Percentiles rank a stretch among this genome's conserved stretches.
Evolutionary conservation across 2,329 filamentous ascomycete genomes (phyloP).

Genomic region (Curvularia sp.): DNA sequence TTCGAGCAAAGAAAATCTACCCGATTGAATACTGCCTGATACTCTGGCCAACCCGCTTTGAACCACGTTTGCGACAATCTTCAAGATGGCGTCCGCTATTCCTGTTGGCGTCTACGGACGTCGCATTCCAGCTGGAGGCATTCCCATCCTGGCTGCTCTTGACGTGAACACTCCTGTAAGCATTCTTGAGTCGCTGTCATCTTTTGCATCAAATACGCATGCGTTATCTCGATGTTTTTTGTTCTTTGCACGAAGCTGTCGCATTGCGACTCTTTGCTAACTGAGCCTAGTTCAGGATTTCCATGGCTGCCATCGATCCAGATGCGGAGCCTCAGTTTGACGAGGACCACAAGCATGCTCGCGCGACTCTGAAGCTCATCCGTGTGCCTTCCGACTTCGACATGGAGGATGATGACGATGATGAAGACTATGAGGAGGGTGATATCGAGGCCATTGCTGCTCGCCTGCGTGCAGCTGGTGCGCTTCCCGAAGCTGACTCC

Average conservation of each 20-base stretch:
- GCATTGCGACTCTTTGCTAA: slow-evolving; percentile 28
- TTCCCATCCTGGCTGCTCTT: slow-evolving; percentile 75
- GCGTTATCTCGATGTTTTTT: not conserved
- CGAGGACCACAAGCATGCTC: slow-evolving; percentile 60
- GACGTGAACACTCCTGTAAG: slow-evolving; percentile 86
- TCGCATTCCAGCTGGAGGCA: slow-evolving; percentile 83
- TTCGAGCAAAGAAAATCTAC: slow-evolving; percentile 13
- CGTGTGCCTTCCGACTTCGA: slow-evolving; percentile 70
- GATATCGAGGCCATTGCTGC: slow-evolving; percentile 52
- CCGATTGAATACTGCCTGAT: not conserved
- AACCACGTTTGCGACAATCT: slow-evolving; percentile 17
- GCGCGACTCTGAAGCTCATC: slow-evolving; percentile 90
- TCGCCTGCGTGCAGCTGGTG: slow-evolving; percentile 44
- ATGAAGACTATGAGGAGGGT: slow-evolving; percentile 56
- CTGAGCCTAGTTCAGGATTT: slow-evolving; percentile 81
- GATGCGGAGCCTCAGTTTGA: slow-evolving; percentile 66
- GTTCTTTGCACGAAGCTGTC: slow-evolving; percentile 1
- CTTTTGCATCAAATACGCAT: not conserved
- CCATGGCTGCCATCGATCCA: slow-evolving; percentile 97
- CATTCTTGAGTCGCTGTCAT: slow-evolving; percentile 31
- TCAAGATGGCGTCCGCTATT: slow-evolving; percentile 47
- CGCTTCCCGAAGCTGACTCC: slow-evolving; percentile 47
- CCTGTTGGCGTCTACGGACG: slow-evolving; percentile 89
- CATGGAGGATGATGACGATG: slow-evolving; percentile 58
- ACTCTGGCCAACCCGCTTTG: slow-evolving; percentile 6